A percentile compares a stretch with the other conserved stretches of the same genome.
These are phyloP conservation scores for Plasmopara viticola DNA, from an alignment of 352 stramenopile species.

Conservation along the genomic window DNA sequence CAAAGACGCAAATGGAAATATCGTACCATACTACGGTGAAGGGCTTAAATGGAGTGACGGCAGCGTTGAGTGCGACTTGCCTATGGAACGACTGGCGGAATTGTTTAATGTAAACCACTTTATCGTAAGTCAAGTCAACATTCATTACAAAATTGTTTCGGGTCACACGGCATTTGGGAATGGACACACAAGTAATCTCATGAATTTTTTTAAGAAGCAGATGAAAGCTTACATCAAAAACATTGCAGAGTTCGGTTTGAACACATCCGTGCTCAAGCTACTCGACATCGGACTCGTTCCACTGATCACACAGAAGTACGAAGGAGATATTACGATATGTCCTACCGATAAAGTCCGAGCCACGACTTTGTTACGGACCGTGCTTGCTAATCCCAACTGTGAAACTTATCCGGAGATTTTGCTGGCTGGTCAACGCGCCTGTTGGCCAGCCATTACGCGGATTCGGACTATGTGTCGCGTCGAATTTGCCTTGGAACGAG, in stretches of 20 bases:
- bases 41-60: conserved; percentile 93
- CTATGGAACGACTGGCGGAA: conserved; percentile 93
- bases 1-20: conserved; percentile 87
- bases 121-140: conserved; percentile 94
- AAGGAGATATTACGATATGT: conserved; percentile 97
- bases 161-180: conserved; percentile 61
- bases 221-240: conserved; percentile 89
- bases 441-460: conserved; percentile 90
- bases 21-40: conserved; percentile 76
- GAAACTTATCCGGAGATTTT: conserved; percentile 65
- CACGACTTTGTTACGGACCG: conserved; percentile 63
- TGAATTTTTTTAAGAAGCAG: conserved; percentile 94
- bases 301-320: conserved; percentile 91
- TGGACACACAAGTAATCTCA: conserved; percentile 75
- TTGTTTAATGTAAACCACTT: conserved; percentile 99
- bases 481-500: conserved; percentile 93
- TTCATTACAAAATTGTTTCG: conserved; percentile 84
- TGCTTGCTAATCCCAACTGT: conserved; percentile 75
- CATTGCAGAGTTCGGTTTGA: conserved; percentile 77
- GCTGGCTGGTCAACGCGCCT: conserved; percentile 87
- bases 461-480: conserved; percentile 96
- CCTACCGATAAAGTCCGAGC: conserved; percentile 88
- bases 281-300: conserved; percentile 77
- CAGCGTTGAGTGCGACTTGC: conserved; percentile 91
- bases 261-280: conserved; percentile 79